Percentiles rank a stretch among this genome's conserved stretches.
These are phyloP conservation scores for Vigna reflexopilosa DNA, from an alignment of 306 rosid genomes.

Conservation along the genomic window DNA sequence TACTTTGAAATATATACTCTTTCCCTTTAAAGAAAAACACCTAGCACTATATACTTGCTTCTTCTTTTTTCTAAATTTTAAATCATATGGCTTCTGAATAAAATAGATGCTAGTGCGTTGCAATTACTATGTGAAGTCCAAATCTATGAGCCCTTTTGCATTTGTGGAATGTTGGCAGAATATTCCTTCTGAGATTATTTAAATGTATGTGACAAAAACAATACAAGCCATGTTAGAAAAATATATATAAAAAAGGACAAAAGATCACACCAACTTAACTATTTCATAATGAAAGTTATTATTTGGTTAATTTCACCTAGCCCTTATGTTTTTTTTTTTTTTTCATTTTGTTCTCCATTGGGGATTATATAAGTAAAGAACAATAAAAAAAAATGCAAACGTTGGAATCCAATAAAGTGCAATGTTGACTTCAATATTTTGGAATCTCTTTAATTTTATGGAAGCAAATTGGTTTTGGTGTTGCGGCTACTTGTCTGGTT, in stretches of 20 bases:
- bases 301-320: neutral
- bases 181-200: neutral
- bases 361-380: constrained; percentile 28
- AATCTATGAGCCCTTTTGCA: too few species aligned
- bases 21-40: neutral
- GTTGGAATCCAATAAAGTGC: constrained; percentile 50
- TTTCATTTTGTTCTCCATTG: neutral
- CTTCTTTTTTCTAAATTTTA: neutral
- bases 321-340: neutral
- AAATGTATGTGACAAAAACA: constrained; percentile 11
- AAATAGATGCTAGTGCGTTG: neutral
- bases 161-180: constrained; percentile 25
- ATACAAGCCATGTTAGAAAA: constrained; percentile 12
- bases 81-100: neutral
- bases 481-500: constrained; percentile 44
- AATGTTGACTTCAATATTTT: constrained; percentile 47
- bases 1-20: neutral
- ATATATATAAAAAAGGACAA: constrained; percentile 31
- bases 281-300: constrained; percentile 21
- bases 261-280: constrained; percentile 15
- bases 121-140: neutral
- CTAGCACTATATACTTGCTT: neutral
- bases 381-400: constrained; percentile 3
- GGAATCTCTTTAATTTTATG: constrained; percentile 43
- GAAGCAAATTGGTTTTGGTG: constrained; percentile 34